Percentiles rank a stretch among this genome's conserved stretches.
Conservation (phyloP, 208 protist species). For the Vickermania ingenoplastis region DNA sequence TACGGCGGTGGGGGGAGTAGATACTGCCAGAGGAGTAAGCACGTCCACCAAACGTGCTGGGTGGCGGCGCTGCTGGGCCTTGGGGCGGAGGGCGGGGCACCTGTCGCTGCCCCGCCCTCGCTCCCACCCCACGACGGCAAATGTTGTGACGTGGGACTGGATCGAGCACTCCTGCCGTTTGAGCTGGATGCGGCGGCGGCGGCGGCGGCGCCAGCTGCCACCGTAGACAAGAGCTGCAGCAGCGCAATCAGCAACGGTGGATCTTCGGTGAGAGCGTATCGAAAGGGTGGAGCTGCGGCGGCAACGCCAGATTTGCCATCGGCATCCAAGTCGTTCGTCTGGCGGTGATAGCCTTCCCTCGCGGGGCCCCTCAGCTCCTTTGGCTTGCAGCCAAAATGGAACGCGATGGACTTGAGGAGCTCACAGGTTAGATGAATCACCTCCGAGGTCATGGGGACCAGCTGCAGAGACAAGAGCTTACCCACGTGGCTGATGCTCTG, state of each 20-base stretch:
- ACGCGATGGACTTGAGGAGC: neutral
- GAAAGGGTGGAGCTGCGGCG: neutral
- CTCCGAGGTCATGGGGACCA: slow-evolving; percentile 37
- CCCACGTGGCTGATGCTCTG: slow-evolving; percentile 56
- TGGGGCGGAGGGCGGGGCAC: neutral
- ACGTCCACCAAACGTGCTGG: neutral
- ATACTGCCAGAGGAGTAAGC: neutral
- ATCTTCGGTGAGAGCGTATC: neutral
- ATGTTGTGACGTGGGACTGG: neutral
- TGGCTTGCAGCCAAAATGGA: neutral
- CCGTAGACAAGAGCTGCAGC: neutral
- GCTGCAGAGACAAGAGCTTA: slow-evolving; percentile 50
- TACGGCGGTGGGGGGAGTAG: neutral
- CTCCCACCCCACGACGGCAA: no score
- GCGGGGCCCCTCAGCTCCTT: neutral
- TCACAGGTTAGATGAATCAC: slow-evolving; percentile 36
- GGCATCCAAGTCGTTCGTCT: no score
- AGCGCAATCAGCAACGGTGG: neutral
- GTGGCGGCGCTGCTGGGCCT: neutral
- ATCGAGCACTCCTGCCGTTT: neutral
- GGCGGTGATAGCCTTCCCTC: no score
- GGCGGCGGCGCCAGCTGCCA: neutral
- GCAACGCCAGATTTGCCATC: neutral
- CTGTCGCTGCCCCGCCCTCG: neutral
- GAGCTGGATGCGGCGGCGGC: neutral